phyloP scores from a whole-genome alignment of 352 stramenopile genomes.

The Phytophthora litchii region DNA sequence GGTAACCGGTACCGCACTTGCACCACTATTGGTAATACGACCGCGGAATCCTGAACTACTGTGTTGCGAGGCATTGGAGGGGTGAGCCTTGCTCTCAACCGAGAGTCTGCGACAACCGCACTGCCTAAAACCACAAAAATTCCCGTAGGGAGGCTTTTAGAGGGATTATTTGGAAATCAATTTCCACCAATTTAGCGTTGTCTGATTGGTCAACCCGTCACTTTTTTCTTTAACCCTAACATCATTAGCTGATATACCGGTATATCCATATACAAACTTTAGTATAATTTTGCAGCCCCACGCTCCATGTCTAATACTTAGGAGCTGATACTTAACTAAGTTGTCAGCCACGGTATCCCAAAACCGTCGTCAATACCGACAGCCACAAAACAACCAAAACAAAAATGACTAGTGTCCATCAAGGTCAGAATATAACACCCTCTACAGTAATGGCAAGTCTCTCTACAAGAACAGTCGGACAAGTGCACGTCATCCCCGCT shows the following conservation, averaged over 20 bases:
- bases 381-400: background rate
- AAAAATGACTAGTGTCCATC: no score
- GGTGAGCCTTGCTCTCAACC: slow-evolving; percentile 1
- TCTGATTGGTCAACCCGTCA: background rate
- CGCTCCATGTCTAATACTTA: background rate
- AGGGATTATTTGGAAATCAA: background rate
- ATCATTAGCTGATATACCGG: background rate
- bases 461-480: no score
- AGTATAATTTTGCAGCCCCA: background rate
- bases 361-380: slow-evolving; percentile 4
- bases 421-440: no score
- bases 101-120: background rate
- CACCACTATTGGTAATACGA: background rate
- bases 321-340: background rate
- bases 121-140: background rate
- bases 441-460: no score
- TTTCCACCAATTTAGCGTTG: background rate
- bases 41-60: slow-evolving; percentile 1
- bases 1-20: slow-evolving; percentile 1
- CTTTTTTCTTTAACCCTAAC: background rate
- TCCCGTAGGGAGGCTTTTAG: background rate
- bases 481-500: no score
- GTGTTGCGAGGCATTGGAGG: background rate
- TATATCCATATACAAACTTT: background rate
- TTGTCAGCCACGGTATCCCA: slow-evolving; percentile 1